Evolutionary conservation across 176 grass and related monocot species (phyloP), one percentile per base, ranked within the genome.

Genomic region (Eragrostis nindensis): DNA sequence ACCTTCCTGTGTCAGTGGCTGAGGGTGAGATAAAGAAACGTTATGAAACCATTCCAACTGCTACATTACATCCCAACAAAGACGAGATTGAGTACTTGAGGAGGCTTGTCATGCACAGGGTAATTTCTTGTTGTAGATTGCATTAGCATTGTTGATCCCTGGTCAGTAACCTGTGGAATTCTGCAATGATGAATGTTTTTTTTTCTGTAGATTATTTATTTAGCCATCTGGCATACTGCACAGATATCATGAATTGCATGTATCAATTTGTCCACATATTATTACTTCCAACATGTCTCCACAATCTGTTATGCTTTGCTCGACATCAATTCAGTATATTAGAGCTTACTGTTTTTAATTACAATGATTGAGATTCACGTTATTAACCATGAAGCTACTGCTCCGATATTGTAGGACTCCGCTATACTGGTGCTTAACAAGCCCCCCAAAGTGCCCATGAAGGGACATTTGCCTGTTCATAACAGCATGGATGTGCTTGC

Each of bases 401-500:
- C 1, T 54, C 76, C 73, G 53, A 19, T 64, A 90, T 86, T 76
- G 42, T 80, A 97, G 93, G 93, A 93, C 62, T 92, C 90, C 16
- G 38, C 93, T 44, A 87, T 97, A 78, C 74, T 93, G 83, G 85
- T 97, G 76, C 90, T 93, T 74, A 97, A 93, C 87, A 97, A 97
- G 36, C 90, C 93, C 68, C 83, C 88, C 4, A 97, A 97, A 86
- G 76, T 97, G 52, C 93, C 88, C 59, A 87, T 93, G 82, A 92
- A 90, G 86, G 93, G 93, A 74, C 39, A 96, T 76, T 89, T 96
- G 72, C 90, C 93, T n/a, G 93, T 96, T 71, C 93, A 93, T 80
- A 96, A 96, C 32, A 90, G 90, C 80, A 96, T 96, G 93, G 93
- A 90, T 68, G 82, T 96, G 69, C 80, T 96, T 85, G 90, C 93